phyloP scores from a whole-genome alignment of 2,329 filamentous ascomycete species.

The Trichoderma sp. region DNA sequence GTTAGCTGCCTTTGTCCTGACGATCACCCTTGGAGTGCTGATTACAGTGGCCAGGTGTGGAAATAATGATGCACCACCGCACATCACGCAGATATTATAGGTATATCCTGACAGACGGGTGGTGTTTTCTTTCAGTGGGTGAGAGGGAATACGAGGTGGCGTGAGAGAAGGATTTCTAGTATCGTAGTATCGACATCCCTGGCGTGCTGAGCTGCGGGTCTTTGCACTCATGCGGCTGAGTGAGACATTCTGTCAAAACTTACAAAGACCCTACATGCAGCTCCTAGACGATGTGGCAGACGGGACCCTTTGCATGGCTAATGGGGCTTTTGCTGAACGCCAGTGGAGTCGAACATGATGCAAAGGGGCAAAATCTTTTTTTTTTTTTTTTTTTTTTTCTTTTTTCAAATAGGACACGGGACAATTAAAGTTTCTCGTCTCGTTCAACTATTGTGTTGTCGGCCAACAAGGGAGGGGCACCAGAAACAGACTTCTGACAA shows the following conservation, averaged over 20 bases:
- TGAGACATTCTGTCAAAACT: background rate
- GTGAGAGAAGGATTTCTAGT: background rate
- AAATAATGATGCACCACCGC: too few relatives aligned
- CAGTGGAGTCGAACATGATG: background rate
- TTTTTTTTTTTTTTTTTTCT: too few relatives aligned
- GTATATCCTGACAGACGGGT: too few relatives aligned
- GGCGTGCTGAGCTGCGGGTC: background rate
- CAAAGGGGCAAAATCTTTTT: background rate
- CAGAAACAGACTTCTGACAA: background rate
- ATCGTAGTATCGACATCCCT: background rate
- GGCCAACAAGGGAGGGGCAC: background rate
- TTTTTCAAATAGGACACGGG: background rate
- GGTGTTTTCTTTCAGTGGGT: background rate
- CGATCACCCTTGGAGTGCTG: background rate
- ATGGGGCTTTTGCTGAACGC: background rate
- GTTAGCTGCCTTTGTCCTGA: background rate
- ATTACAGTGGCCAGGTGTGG: background rate
- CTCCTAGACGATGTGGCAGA: background rate
- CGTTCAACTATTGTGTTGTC: background rate
- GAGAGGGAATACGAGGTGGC: background rate
- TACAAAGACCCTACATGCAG: background rate
- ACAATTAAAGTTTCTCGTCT: background rate
- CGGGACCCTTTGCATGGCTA: background rate
- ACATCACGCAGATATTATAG: too few relatives aligned
- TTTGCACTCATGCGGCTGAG: background rate